Conservation (phyloP, 176 grass and related monocot species). For the Aegilops sharonensis region DNA sequence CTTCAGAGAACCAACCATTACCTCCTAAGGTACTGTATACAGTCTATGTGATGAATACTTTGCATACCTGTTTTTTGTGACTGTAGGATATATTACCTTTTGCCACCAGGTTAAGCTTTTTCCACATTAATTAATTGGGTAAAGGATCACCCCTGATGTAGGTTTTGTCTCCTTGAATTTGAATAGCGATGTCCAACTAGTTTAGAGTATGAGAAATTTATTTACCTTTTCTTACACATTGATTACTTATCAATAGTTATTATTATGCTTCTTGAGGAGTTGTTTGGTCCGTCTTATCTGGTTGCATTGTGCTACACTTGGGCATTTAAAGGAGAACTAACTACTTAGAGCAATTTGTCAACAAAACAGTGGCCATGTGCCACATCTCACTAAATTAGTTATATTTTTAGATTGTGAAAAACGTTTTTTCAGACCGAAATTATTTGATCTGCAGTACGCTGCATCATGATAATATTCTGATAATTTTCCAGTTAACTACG, state of each 20-base stretch:
- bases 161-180: not conserved
- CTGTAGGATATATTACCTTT: not conserved
- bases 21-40: slow-evolving; percentile 62
- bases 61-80: not conserved
- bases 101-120: not conserved
- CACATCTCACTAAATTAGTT: not conserved
- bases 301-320: not conserved
- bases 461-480: not conserved
- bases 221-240: not conserved
- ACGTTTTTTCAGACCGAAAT: not conserved
- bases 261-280: not conserved
- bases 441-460: not conserved
- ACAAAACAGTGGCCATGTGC: not conserved
- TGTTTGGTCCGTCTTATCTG: not conserved
- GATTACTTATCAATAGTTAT: not conserved
- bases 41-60: not conserved
- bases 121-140: not conserved
- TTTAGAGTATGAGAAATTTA: not conserved
- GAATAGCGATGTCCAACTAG: not conserved
- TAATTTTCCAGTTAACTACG: not conserved
- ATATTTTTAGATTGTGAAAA: not conserved
- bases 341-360: not conserved
- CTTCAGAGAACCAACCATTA: slow-evolving; percentile 47
- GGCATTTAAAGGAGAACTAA: not conserved
- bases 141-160: not conserved